A percentile compares a stretch with the other conserved stretches of the same genome.
phyloP scores from a whole-genome alignment of 768 basidiomycete species.

The Dentipellis sp. region DNA sequence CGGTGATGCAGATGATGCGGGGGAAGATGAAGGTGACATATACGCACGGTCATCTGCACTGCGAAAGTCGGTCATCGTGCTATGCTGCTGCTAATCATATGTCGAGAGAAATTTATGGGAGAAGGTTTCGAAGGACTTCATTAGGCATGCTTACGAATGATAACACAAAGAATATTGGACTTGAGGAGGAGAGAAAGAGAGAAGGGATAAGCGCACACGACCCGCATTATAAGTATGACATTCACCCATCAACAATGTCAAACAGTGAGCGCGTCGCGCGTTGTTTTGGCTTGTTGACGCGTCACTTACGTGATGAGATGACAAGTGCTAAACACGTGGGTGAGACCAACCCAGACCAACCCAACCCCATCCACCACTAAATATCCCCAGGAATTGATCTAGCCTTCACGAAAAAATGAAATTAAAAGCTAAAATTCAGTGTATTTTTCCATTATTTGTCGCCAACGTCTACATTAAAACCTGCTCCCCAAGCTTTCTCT shows the following conservation, averaged over 20 bases:
- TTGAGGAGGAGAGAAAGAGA: neutral
- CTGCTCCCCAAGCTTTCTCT: slow-evolving; percentile 17
- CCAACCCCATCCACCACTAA: no score
- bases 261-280: neutral
- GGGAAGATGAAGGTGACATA: neutral
- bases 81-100: neutral
- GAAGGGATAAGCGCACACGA: neutral
- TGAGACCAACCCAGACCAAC: no score
- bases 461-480: no score
- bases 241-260: neutral
- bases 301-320: neutral
- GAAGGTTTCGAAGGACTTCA: neutral
- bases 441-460: no score
- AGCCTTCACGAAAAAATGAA: no score
- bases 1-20: neutral
- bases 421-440: no score
- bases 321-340: neutral
- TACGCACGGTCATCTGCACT: neutral
- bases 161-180: neutral
- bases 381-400: no score
- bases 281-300: neutral
- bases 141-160: neutral
- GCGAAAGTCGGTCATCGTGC: neutral
- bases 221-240: neutral
- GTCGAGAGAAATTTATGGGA: neutral